phyloP scores from a whole-genome alignment of 805 yeast species.

The Ogataea philodendri region DNA sequence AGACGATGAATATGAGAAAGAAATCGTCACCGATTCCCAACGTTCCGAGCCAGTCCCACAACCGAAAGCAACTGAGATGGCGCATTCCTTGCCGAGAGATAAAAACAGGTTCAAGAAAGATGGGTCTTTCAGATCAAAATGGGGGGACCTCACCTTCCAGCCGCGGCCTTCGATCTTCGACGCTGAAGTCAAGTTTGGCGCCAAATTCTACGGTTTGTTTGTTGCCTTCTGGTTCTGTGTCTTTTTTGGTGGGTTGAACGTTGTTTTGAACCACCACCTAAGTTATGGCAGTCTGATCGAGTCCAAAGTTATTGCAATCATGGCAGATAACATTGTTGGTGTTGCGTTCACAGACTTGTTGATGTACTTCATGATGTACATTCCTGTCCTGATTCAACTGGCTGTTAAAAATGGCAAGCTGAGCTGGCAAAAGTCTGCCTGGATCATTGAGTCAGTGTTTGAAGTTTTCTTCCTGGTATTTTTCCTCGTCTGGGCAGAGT shows the following conservation, averaged over 20 bases:
- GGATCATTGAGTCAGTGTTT: conserved; percentile 53
- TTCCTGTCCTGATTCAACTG: conserved; percentile 58
- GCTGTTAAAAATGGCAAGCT: conserved; percentile 45
- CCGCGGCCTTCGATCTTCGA: conserved; percentile 53
- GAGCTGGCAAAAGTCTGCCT: conserved; percentile 65
- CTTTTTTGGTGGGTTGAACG: conserved; percentile 52
- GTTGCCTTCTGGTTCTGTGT: conserved; percentile 75
- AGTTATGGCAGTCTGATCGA: conserved; percentile 43
- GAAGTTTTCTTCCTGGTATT: conserved; percentile 54
- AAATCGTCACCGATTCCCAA: conserved; percentile 1
- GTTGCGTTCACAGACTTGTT: conserved; percentile 71
- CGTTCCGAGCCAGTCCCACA: conserved; percentile 1
- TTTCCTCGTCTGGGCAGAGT: conserved; percentile 57
- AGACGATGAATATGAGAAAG: conserved; percentile 23
- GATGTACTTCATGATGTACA: conserved; percentile 71
- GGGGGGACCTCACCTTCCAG: conserved; percentile 51
- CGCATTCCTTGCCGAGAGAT: not conserved
- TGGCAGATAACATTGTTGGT: conserved; percentile 58
- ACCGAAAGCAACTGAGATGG: conserved; percentile 4
- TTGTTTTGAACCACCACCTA: conserved; percentile 51
- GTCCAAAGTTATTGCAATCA: conserved; percentile 54
- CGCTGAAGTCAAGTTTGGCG: conserved; percentile 40
- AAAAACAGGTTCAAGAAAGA: conserved; percentile 26
- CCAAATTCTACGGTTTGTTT: conserved; percentile 74
- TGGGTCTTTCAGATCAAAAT: conserved; percentile 46